These are phyloP conservation scores for Tuber melanosporum DNA, from an alignment of 495 filamentous ascomycete species.

Conservation along the genomic window DNA sequence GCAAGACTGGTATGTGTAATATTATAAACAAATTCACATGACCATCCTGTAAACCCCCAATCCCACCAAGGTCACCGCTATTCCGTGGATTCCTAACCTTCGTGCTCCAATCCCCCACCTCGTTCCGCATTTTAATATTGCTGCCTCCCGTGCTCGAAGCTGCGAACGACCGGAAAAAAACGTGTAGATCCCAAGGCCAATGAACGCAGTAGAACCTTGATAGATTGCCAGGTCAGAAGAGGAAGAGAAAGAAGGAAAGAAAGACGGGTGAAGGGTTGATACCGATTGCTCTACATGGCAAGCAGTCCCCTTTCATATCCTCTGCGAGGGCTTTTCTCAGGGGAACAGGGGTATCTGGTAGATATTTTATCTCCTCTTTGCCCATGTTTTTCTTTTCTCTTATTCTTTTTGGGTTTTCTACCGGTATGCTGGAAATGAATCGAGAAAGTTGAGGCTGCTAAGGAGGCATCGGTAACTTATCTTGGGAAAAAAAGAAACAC, in stretches of 20 bases:
- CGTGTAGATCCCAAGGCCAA: conserved; percentile 83
- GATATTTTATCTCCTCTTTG: conserved; percentile 3
- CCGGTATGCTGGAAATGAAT: not conserved
- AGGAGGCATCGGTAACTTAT: not conserved
- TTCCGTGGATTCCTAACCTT: conserved; percentile 38
- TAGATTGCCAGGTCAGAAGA: conserved; percentile 6
- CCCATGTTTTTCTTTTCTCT: not conserved
- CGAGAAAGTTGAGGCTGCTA: not conserved
- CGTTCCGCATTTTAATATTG: conserved; percentile 63
- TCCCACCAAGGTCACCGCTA: conserved; percentile 32
- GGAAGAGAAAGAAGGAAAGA: not conserved
- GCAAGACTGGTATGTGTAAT: not conserved
- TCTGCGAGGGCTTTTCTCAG: conserved; percentile 23
- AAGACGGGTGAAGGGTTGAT: not conserved
- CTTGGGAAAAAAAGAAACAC: conserved; percentile 4
- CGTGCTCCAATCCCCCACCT: conserved; percentile 60
- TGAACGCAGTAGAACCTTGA: conserved; percentile 72
- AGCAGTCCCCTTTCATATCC: conserved; percentile 32
- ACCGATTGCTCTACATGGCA: conserved; percentile 32
- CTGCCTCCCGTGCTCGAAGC: conserved; percentile 60
- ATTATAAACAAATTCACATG: conserved; percentile 20
- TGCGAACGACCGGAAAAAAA: conserved; percentile 74
- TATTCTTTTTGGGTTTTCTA: not conserved
- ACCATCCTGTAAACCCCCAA: conserved; percentile 38
- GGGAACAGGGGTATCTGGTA: conserved; percentile 19